Evolutionary conservation across 176 grass and related monocot genomes (phyloP).

Genomic region (Ensete ventricosum): DNA sequence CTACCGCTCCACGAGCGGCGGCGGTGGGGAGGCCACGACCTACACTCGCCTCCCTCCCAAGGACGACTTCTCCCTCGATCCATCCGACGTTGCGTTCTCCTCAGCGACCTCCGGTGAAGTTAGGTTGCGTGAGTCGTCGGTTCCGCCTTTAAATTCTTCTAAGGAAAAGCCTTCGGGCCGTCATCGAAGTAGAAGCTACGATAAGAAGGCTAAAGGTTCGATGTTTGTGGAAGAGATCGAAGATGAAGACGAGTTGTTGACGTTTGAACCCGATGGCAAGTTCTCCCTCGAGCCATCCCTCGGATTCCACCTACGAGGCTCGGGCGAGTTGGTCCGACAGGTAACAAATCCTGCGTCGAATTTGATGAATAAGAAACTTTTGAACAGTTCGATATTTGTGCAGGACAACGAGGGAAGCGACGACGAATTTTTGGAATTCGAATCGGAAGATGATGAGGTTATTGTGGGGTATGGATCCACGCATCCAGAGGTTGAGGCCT

Average conservation of each 20-base stretch:
- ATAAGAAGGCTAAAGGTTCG: slow-evolving; percentile 18
- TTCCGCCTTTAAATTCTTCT: slow-evolving; percentile 7
- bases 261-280: neutral
- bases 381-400: neutral
- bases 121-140: slow-evolving; percentile 24
- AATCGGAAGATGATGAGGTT: slow-evolving; percentile 18
- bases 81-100: slow-evolving; percentile 9
- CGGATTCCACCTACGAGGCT: no score
- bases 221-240: slow-evolving; percentile 33
- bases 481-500: neutral
- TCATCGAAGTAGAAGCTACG: neutral
- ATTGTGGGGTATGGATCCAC: slow-evolving; percentile 7
- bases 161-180: neutral
- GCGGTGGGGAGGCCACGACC: slow-evolving; percentile 46
- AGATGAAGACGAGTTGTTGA: slow-evolving; percentile 3
- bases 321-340: neutral
- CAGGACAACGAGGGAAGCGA: slow-evolving; percentile 23
- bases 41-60: slow-evolving; percentile 51
- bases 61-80: slow-evolving; percentile 7
- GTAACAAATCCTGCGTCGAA: neutral
- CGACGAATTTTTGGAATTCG: slow-evolving; percentile 12
- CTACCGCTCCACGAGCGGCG: slow-evolving; percentile 4
- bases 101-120: slow-evolving; percentile 28
- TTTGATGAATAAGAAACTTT: neutral
- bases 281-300: neutral